Base-by-base conservation (phyloP, 2,329 filamentous ascomycete species). In the Fusarium azukiicola region DNA sequence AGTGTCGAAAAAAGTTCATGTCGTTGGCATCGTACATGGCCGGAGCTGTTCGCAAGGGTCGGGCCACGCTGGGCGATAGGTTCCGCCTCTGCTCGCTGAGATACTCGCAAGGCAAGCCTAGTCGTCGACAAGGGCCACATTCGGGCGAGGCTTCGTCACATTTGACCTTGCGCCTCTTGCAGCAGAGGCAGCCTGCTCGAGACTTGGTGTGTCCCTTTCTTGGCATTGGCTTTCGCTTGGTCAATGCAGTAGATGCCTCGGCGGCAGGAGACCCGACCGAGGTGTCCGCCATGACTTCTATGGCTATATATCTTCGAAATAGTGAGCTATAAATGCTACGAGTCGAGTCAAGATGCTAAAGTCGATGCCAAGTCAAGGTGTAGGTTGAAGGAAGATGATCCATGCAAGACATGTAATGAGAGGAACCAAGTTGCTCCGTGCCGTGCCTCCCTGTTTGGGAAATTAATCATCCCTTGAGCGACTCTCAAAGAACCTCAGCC, bases 1-100 rank as follows among this genome's bases (percentile, higher is more conserved):
- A 92, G 77, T 92, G 90, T 68, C 91, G 89, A 77, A 92, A 92
- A 82, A 91, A 90, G 27, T 89, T 86, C 82, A 92, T 86, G 72
- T 92, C 90, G 46, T 89, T 83, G 21, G 86, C 79, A 46, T 85
- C 86, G 74, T 90, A 91, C 36, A 80, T 79, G 5, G 70, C 67
- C 2, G 82, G 79, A 4, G 81, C 78, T 21, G 81, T 74, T 47
- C 79, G 74, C 14, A 82, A 74, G 49, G 73, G 72, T 17, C 72
- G 74, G n/a, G 74, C 72, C 61, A 81, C 52, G 7, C 32, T 58
- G n/a, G 67, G 50, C 14, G 63, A 50, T 2, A 72, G 47, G 36
- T 4, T 58, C 49, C 61, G 50, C 21, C 14, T 44, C 61, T 71
- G 52, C 14, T 67, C 73, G 17, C 77, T 78, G 6, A 74, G 77